A percentile compares a stretch with the other conserved stretches of the same genome.
Conservation (phyloP, 345 rosid species). For the Excoecaria cochinchinensis region DNA sequence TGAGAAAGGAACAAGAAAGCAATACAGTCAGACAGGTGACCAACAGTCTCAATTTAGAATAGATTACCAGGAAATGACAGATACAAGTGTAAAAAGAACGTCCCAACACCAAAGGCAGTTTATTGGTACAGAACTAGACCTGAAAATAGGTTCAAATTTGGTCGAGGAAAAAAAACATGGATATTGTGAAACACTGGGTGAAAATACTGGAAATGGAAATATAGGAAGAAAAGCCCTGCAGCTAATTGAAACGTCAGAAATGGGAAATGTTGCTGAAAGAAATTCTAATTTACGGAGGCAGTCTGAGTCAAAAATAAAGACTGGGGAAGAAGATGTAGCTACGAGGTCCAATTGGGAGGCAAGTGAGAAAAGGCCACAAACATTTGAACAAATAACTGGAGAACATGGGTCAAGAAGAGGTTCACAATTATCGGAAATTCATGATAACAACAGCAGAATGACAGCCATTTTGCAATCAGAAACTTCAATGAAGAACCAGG, state of each 20-base stretch:
- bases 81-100: slow-evolving; percentile 34
- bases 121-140: slow-evolving; percentile 39
- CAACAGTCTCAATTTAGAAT: slow-evolving; percentile 37
- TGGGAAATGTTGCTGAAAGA: slow-evolving; percentile 39
- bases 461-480: slow-evolving; percentile 37
- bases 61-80: slow-evolving; percentile 38
- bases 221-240: slow-evolving; percentile 32
- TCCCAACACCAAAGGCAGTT: slow-evolving; percentile 42
- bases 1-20: slow-evolving; percentile 42
- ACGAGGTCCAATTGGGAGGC: slow-evolving; percentile 27
- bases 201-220: slow-evolving; percentile 26
- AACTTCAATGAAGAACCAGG: slow-evolving; percentile 39
- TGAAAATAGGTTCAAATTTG: slow-evolving; percentile 19
- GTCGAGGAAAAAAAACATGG: slow-evolving; percentile 20
- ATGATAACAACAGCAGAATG: slow-evolving; percentile 32
- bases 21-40: slow-evolving; percentile 29
- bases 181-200: slow-evolving; percentile 12
- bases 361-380: slow-evolving; percentile 33
- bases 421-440: slow-evolving; percentile 36
- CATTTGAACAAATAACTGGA: slow-evolving; percentile 33
- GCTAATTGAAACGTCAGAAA: slow-evolving; percentile 30
- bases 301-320: slow-evolving; percentile 42
- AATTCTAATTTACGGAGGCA: slow-evolving; percentile 42
- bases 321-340: slow-evolving; percentile 39
- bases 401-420: slow-evolving; percentile 36